A percentile compares a stretch with the other conserved stretches of the same genome.
These are phyloP conservation scores for Ascochyta fabae DNA, from an alignment of 2,329 filamentous ascomycete species.

Conservation along the genomic window DNA sequence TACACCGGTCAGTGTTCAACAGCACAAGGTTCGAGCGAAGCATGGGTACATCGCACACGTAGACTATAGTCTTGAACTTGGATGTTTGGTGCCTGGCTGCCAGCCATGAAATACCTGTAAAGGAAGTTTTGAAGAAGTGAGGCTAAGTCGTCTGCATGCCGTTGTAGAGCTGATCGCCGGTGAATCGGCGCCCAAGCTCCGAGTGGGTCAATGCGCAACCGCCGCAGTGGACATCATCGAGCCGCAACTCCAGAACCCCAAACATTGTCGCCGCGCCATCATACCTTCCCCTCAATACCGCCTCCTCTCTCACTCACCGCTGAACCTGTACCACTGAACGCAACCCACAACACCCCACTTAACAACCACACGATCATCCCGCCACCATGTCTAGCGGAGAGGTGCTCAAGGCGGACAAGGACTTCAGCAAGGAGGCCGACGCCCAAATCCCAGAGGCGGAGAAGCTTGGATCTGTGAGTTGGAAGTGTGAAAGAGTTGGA, in stretches of 20 bases:
- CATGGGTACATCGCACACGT: too few relatives aligned
- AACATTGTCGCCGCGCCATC: conserved; percentile 18
- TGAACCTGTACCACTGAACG: not conserved
- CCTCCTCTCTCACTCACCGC: not conserved
- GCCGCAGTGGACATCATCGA: conserved; percentile 18
- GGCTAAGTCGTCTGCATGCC: not conserved
- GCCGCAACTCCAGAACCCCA: conserved; percentile 18
- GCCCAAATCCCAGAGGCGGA: conserved; percentile 89
- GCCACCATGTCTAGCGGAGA: conserved; percentile 77
- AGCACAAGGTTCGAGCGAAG: too few relatives aligned
- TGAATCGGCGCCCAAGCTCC: conserved; percentile 13
- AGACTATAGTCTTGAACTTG: too few relatives aligned
- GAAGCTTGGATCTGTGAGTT: conserved; percentile 79
- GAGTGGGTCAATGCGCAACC: conserved; percentile 5
- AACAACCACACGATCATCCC: conserved; percentile 26
- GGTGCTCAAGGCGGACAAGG: conserved; percentile 92
- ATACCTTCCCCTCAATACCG: not conserved
- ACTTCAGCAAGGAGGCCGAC: conserved; percentile 97
- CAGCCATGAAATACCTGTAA: not conserved
- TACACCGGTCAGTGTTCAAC: too few relatives aligned
- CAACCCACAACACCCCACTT: not conserved
- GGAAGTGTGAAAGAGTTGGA: not conserved
- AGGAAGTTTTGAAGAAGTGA: not conserved
- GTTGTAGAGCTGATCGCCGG: conserved; percentile 4
- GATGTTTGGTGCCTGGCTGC: too few relatives aligned